Base-by-base conservation (phyloP, 371 early-diverging fungal species). In the Mortierella sp. region DNA sequence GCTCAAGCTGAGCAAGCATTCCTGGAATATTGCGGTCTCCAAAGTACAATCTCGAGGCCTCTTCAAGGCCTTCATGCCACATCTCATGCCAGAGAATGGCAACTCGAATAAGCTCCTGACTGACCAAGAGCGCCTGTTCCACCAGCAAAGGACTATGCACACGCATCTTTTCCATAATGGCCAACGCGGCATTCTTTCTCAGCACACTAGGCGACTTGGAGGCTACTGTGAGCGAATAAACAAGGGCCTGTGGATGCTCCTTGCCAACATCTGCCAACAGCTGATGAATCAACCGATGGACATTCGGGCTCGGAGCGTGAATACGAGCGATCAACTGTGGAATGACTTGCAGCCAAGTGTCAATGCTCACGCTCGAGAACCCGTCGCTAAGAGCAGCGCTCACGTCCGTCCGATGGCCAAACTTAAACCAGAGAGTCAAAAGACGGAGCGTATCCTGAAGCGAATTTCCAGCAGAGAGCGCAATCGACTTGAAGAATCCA, bases 261-360 rank as follows among this genome's bases (percentile, higher is more conserved):
- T 95, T 92, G 43, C 98, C 98, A 48, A 99, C 93, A 64, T 97
- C 98, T 1, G 92, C 89, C 68, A 99, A 82, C 56, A 98, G 76
- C 57, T 96, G 95, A 72, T 96, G 95, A 62, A 98, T 94, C 53
- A 98, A 84, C 14, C 89, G 84, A 53, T 97, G 91, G 0, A 98
- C 96, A 66, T 93, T 89, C 4, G 91, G 87, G 62, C 86, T 92
- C 12, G 92, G 90, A 0, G 95, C 91, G 72, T 98, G 96, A 68
- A 98, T 97, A 65, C 98, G 91, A 0, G 98, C 99, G 86, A 99
- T 97, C 29, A 99, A 83, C 52, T 98, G 98, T 12, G 99, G 99
- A 72, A 99, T 98, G 19, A 98, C 99, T 82, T 98, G 97, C 29
- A 98, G 84, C 99, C 99, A 98, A 0, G 97, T 97, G 59, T 97